Evolutionary conservation across 257 asterid genomes (phyloP), one percentile per base, ranked within the genome.

Genomic region (Forsythia suspensa): DNA sequence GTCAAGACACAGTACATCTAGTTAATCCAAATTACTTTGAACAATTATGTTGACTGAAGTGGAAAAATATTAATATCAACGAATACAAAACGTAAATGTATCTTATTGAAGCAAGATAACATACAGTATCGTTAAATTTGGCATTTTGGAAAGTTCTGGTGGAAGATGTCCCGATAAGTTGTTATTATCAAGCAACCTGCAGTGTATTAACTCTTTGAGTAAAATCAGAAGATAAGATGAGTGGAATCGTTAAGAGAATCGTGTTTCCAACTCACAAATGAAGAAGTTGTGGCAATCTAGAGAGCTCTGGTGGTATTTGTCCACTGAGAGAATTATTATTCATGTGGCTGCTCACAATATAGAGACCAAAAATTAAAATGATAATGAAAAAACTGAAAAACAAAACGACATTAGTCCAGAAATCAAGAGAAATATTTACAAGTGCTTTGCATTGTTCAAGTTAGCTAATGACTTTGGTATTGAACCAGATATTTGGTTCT

Each of bases 401-500:
- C 0, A 52, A 70, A 59, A 70, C 39, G 15, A 70, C 71, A 63
- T 61, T 55, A 75, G 76, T 36, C 8, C 66, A 77, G 59, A 48
- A 20, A 82, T 68, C 66, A 75, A 73, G 78, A 80, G 75, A 75
- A 75, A 69, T 48, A 71, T 80, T 86, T 88, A 94, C 98, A 94
- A 82, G 86, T 94, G 98, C 80, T 51, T 72, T 59, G 83, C 82
- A 77, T 80, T 85, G 68, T 75, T 79, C 97, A 94, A 82, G 85
- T 91, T 91, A 20, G 88, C 91, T 46, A 92, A 91, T 70, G 98
- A 92, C 72, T 8, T 55, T 38, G 98, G 98, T 85, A 94, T 79
- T 13, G 89, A 81, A 75, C 98, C 98, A 55, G 97, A 90, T 91
- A 94, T 89, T 1, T 86, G 86, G 81, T 94, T 94, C 83, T 94